These are phyloP conservation scores for Triticum urartu DNA, from an alignment of 176 grass and related monocot species.

Conservation along the genomic window DNA sequence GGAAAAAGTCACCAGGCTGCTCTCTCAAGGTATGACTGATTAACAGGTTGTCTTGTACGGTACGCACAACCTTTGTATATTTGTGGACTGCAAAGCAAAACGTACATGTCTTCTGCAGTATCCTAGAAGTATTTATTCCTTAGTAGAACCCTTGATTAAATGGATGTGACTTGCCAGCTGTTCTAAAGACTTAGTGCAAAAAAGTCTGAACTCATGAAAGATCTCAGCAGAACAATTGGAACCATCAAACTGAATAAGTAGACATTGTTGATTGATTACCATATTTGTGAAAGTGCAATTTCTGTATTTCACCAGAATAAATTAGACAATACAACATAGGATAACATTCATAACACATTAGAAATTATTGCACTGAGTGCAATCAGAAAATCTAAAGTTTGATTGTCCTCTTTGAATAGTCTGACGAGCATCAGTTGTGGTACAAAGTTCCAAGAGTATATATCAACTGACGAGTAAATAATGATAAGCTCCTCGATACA, in stretches of 20 bases:
- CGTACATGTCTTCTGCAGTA: not conserved
- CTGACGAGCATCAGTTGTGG: not conserved
- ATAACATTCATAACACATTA: not conserved
- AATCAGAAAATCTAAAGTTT: not conserved
- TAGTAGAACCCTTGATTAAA: not conserved
- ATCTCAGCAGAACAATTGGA: not conserved
- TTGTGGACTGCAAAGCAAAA: constrained; percentile 30
- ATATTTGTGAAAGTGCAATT: not conserved
- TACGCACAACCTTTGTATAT: constrained; percentile 1
- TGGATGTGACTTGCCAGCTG: not conserved
- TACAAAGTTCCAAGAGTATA: not conserved
- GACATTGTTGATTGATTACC: not conserved
- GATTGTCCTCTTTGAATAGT: constrained; percentile 13
- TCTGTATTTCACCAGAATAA: not conserved
- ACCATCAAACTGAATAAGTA: not conserved
- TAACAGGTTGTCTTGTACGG: not conserved
- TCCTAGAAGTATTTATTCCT: constrained; percentile 15
- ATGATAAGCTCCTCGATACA: not conserved
- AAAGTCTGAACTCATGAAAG: not conserved
- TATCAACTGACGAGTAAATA: not conserved
- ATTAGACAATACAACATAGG: not conserved
- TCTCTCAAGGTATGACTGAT: constrained; percentile 52
- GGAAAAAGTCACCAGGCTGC: constrained; percentile 65
- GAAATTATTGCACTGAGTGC: not conserved
- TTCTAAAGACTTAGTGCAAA: not conserved